Conservation (phyloP, 345 rosid species). For the Hirschfeldia incana region DNA sequence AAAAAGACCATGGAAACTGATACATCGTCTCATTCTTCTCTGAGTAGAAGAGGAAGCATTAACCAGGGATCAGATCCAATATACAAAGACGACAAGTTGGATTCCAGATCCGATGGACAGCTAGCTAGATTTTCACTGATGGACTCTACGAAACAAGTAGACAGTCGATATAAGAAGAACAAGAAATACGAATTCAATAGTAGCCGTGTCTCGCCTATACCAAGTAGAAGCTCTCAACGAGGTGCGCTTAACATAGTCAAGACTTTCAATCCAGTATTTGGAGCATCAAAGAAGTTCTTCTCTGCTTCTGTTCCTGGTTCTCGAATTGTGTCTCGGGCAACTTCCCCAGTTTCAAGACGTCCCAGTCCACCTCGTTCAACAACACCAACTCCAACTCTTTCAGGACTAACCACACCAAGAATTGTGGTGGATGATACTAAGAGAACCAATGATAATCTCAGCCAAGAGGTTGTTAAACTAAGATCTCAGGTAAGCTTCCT, state of each 20-base stretch:
- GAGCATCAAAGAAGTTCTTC: slow-evolving; percentile 94
- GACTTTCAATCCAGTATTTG: slow-evolving; percentile 85
- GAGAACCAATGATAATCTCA: slow-evolving; percentile 70
- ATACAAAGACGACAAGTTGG: slow-evolving; percentile 87
- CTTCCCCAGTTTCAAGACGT: slow-evolving; percentile 95
- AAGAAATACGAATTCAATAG: slow-evolving; percentile 91
- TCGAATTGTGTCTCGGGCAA: slow-evolving; percentile 96
- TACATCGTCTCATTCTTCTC: slow-evolving; percentile 63
- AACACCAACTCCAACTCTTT: slow-evolving; percentile 94
- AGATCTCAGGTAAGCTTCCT: slow-evolving; percentile 71
- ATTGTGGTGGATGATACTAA: slow-evolving; percentile 71
- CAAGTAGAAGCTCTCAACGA: slow-evolving; percentile 86
- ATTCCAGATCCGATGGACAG: slow-evolving; percentile 72
- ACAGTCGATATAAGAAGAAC: slow-evolving; percentile 70
- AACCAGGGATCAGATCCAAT: slow-evolving; percentile 59
- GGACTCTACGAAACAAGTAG: slow-evolving; percentile 84
- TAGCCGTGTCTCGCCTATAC: slow-evolving; percentile 96
- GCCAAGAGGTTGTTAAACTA: slow-evolving; percentile 86
- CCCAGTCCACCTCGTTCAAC: slow-evolving; percentile 98
- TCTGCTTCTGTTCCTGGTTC: slow-evolving; percentile 99
- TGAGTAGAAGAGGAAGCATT: slow-evolving; percentile 77
- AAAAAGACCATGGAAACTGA: slow-evolving; percentile 76
- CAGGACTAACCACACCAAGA: slow-evolving; percentile 88
- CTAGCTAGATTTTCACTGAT: slow-evolving; percentile 83
- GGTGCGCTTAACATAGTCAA: slow-evolving; percentile 75